Percentiles rank a stretch among this genome's conserved stretches.
Conservation (phyloP, 768 basidiomycete genomes). For the Podaxis sp. region DNA sequence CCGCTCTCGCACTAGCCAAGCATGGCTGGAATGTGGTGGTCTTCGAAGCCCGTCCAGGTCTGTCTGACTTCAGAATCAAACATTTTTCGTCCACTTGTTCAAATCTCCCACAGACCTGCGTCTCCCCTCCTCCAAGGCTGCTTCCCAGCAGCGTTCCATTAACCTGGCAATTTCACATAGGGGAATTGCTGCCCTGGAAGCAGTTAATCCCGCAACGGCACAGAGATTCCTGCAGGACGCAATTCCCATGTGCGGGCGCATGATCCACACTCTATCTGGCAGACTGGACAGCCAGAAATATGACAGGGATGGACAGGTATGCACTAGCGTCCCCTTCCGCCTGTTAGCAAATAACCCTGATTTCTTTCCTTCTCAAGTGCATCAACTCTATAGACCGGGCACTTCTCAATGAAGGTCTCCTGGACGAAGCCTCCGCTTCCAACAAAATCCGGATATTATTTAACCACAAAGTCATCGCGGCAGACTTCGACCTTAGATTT, state of each 20-base stretch:
- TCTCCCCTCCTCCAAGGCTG: slow-evolving; percentile 61
- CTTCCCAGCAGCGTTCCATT: slow-evolving; percentile 80
- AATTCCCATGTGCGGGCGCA: slow-evolving; percentile 93
- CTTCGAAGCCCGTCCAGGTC: slow-evolving; percentile 78
- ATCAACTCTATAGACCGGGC: slow-evolving; percentile 93
- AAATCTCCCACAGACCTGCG: slow-evolving; percentile 56
- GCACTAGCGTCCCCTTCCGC: slow-evolving; percentile 5
- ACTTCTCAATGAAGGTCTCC: slow-evolving; percentile 80
- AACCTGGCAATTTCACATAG: slow-evolving; percentile 95
- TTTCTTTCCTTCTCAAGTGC: slow-evolving; percentile 47
- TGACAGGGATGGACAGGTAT: slow-evolving; percentile 83
- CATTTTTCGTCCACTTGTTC: not conserved
- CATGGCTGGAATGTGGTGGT: slow-evolving; percentile 82
- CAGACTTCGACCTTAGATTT: slow-evolving; percentile 68
- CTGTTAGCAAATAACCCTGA: slow-evolving; percentile 15
- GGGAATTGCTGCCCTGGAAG: slow-evolving; percentile 83
- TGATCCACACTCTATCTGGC: slow-evolving; percentile 83
- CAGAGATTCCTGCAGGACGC: slow-evolving; percentile 69
- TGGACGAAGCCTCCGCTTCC: slow-evolving; percentile 65
- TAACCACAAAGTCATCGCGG: slow-evolving; percentile 70
- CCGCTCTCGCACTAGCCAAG: slow-evolving; percentile 81
- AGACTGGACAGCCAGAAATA: slow-evolving; percentile 80
- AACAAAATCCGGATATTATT: slow-evolving; percentile 70
- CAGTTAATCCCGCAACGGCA: slow-evolving; percentile 69
- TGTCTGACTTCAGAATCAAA: slow-evolving; percentile 15